These are phyloP conservation scores for Buddleja alternifolia DNA, from an alignment of 257 asterid species.

Conservation along the genomic window DNA sequence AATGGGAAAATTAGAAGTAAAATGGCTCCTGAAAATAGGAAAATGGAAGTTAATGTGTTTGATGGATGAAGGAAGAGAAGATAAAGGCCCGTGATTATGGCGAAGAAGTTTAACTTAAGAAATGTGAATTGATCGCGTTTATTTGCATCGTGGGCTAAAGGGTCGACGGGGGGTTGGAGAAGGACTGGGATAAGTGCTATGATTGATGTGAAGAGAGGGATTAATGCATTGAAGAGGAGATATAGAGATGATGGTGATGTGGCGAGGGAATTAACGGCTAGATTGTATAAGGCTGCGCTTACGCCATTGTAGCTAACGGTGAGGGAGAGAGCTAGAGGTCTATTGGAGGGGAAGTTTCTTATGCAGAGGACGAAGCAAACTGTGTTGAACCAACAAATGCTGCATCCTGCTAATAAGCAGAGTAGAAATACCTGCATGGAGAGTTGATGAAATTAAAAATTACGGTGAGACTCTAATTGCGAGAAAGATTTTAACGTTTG, in stretches of 20 bases:
- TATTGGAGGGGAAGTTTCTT: constrained; percentile 68
- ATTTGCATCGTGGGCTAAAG: constrained; percentile 40
- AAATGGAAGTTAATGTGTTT: constrained; percentile 32
- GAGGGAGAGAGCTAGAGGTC: constrained; percentile 88
- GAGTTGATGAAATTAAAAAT: too few relatives aligned
- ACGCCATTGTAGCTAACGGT: constrained; percentile 85
- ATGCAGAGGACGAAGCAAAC: constrained; percentile 91
- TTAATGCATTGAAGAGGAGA: constrained; percentile 77
- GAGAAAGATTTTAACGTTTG: too few relatives aligned
- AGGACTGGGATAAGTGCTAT: constrained; percentile 65
- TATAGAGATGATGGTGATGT: constrained; percentile 61
- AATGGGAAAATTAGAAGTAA: constrained; percentile 64
- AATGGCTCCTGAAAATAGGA: constrained; percentile 64
- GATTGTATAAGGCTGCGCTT: constrained; percentile 90
- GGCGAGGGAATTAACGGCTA: constrained; percentile 56
- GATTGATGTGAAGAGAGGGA: constrained; percentile 68
- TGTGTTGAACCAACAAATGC: constrained; percentile 97
- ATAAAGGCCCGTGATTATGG: constrained; percentile 72
- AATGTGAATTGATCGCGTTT: constrained; percentile 67
- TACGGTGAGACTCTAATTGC: too few relatives aligned
- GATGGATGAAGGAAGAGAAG: constrained; percentile 72
- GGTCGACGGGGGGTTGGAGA: constrained; percentile 53
- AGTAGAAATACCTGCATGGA: constrained; percentile 65
- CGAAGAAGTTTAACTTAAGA: constrained; percentile 50
- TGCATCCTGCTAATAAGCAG: constrained; percentile 81